Evolutionary conservation across 805 yeast species (phyloP).

Genomic region (Myxozyma udenii): DNA sequence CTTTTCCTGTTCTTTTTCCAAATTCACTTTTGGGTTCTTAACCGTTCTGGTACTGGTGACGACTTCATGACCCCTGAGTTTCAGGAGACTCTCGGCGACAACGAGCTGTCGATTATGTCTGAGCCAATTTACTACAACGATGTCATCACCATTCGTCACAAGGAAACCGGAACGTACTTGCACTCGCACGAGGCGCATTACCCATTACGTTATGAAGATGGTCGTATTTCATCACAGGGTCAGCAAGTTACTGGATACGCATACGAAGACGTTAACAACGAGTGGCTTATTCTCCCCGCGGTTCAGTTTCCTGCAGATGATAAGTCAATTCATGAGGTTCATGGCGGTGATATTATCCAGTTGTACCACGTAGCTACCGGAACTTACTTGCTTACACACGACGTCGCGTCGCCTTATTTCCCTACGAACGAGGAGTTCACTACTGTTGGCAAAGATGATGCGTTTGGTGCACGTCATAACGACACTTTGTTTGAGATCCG

Average conservation of each 20-base stretch:
- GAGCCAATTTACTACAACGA: slow-evolving; percentile 74
- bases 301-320: slow-evolving; percentile 44
- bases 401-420: slow-evolving; percentile 89
- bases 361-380: slow-evolving; percentile 77
- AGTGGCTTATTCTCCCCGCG: slow-evolving; percentile 82
- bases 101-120: slow-evolving; percentile 67
- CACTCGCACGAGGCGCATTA: slow-evolving; percentile 78
- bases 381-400: slow-evolving; percentile 81
- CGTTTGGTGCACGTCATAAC: slow-evolving; percentile 53
- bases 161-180: slow-evolving; percentile 70
- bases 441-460: slow-evolving; percentile 60
- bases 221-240: slow-evolving; percentile 88
- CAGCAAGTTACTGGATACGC: slow-evolving; percentile 84
- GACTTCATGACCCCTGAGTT: slow-evolving; percentile 90
- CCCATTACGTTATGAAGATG: slow-evolving; percentile 93
- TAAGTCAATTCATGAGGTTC: slow-evolving; percentile 49
- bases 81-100: slow-evolving; percentile 88
- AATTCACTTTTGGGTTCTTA: slow-evolving; percentile 78
- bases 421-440: slow-evolving; percentile 95
- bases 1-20: slow-evolving; percentile 88
- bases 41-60: slow-evolving; percentile 93
- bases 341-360: slow-evolving; percentile 71
- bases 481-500: slow-evolving; percentile 78
- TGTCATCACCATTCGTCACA: slow-evolving; percentile 71
- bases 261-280: slow-evolving; percentile 56